Percentiles rank a stretch among this genome's conserved stretches.
phyloP scores from a whole-genome alignment of 441 rosid genomes.

The Pelargonium australe region DNA sequence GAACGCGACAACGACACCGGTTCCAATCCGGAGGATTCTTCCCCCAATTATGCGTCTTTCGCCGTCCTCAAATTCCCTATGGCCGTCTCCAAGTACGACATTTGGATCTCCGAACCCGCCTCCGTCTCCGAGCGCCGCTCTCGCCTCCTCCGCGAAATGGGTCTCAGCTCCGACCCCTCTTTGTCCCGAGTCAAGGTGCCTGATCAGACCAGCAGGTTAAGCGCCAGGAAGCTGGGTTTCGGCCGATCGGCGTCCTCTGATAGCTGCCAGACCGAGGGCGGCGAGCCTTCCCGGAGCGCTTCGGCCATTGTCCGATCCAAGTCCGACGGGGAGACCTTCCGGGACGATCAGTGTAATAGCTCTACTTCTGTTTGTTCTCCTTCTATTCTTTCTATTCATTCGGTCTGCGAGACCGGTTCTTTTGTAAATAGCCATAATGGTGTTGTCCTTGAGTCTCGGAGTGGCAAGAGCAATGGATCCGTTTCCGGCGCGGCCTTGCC shows the following conservation, averaged over 20 bases:
- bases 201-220: neutral
- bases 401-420: neutral
- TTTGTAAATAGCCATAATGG: slow-evolving; percentile 26
- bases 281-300: slow-evolving; percentile 20
- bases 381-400: slow-evolving; percentile 32
- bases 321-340: slow-evolving; percentile 39
- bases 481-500: slow-evolving; percentile 24
- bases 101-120: slow-evolving; percentile 86
- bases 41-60: slow-evolving; percentile 25
- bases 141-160: slow-evolving; percentile 58
- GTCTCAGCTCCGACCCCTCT: slow-evolving; percentile 51
- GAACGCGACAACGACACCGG: slow-evolving; percentile 26
- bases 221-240: neutral
- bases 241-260: slow-evolving; percentile 44
- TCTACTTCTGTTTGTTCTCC: slow-evolving; percentile 30
- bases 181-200: slow-evolving; percentile 33
- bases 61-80: slow-evolving; percentile 44
- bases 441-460: slow-evolving; percentile 24
- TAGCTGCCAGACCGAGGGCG: slow-evolving; percentile 29
- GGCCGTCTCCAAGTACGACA: slow-evolving; percentile 53
- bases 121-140: slow-evolving; percentile 82
- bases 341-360: slow-evolving; percentile 8
- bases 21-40: slow-evolving; percentile 21
- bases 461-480: slow-evolving; percentile 25
- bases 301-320: slow-evolving; percentile 46